Percentiles rank a stretch among this genome's conserved stretches.
phyloP scores from a whole-genome alignment of 495 filamentous ascomycete species.

The Aspergillus kassunensis region DNA sequence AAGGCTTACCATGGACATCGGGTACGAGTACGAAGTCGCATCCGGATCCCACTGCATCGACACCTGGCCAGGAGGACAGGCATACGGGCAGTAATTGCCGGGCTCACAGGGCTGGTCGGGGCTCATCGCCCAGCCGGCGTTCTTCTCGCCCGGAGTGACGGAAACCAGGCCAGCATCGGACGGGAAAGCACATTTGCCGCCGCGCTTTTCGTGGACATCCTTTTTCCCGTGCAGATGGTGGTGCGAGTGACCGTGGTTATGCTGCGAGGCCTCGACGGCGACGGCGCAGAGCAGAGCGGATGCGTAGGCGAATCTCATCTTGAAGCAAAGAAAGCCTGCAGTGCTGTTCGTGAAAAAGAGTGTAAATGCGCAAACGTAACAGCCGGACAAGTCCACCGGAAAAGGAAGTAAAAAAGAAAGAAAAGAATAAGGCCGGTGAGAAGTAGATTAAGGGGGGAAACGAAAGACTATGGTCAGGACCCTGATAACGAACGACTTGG shows the following conservation, averaged over 20 bases:
- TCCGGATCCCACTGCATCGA: slow-evolving; percentile 77
- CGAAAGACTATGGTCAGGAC: slow-evolving; percentile 18
- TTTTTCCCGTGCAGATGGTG: slow-evolving; percentile 11
- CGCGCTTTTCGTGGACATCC: slow-evolving; percentile 32
- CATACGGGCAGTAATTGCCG: slow-evolving; percentile 72
- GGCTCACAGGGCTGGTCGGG: slow-evolving; percentile 68
- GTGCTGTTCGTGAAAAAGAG: slow-evolving; percentile 18
- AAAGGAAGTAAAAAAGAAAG: neutral
- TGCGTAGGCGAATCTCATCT: slow-evolving; percentile 36
- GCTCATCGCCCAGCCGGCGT: slow-evolving; percentile 81
- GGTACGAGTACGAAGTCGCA: slow-evolving; percentile 63
- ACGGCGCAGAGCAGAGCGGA: slow-evolving; percentile 56
- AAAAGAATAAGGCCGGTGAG: neutral
- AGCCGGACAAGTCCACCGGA: slow-evolving; percentile 1
- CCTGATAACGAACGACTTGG: slow-evolving; percentile 25
- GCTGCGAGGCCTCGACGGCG: slow-evolving; percentile 39
- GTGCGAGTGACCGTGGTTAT: slow-evolving; percentile 33
- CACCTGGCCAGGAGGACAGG: slow-evolving; percentile 70
- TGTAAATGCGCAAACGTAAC: slow-evolving; percentile 6
- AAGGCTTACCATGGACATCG: slow-evolving; percentile 66
- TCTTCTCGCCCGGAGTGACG: slow-evolving; percentile 59
- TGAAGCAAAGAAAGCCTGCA: slow-evolving; percentile 11
- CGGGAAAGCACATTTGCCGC: slow-evolving; percentile 63
- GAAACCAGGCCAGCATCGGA: slow-evolving; percentile 62
- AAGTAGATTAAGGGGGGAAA: slow-evolving; percentile 8